Conservation (phyloP, 495 filamentous ascomycete species). For the Aspergillus sparsus region DNA sequence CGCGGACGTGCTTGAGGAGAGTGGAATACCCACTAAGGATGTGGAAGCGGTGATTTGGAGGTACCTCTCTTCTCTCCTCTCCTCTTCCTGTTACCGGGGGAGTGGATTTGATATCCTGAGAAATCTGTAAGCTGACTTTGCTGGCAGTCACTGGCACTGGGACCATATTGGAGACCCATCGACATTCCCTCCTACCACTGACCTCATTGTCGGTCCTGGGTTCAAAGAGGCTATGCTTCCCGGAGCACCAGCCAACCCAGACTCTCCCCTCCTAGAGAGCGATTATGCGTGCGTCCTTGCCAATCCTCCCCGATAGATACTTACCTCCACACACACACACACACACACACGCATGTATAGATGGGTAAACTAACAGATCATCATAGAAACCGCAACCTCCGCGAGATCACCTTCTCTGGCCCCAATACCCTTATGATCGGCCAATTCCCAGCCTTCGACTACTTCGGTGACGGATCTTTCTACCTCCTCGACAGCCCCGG, state of each 20-base stretch:
- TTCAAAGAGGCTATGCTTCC: conserved; percentile 50
- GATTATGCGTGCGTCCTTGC: conserved; percentile 38
- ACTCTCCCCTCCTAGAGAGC: conserved; percentile 42
- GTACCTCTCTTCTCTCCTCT: conserved; percentile 9
- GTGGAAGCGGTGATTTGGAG: conserved; percentile 62
- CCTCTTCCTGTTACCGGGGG: too few relatives aligned
- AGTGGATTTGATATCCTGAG: not conserved
- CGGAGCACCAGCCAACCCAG: conserved; percentile 50
- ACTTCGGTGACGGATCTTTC: conserved; percentile 48
- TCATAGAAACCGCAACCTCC: conserved; percentile 10
- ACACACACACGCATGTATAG: too few relatives aligned
- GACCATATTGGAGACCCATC: conserved; percentile 61
- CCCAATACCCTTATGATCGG: conserved; percentile 32
- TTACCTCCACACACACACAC: conserved; percentile 14
- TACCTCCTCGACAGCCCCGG: conserved; percentile 50
- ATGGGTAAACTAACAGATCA: not conserved
- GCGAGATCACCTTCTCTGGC: conserved; percentile 51
- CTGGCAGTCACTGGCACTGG: conserved; percentile 49
- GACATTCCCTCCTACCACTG: conserved; percentile 50
- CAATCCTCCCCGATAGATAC: conserved; percentile 33
- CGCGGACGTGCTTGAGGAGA: conserved; percentile 12
- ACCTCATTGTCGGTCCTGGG: conserved; percentile 59
- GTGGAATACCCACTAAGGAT: not conserved
- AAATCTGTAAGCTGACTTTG: not conserved
- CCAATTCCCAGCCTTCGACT: conserved; percentile 53